Base-by-base conservation (phyloP, 306 rosid genomes). In the Quercus alba region DNA sequence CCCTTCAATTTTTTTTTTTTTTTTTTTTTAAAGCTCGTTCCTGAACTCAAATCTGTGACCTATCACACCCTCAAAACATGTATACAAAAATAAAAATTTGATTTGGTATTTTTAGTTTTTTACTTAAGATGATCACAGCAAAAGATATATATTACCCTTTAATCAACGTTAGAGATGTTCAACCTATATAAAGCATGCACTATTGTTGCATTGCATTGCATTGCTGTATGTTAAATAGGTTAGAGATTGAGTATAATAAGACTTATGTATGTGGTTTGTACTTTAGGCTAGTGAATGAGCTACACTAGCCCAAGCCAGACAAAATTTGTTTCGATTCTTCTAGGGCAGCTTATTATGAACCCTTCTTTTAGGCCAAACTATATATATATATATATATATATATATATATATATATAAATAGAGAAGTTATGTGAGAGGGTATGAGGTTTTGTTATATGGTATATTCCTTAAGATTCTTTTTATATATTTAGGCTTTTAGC, bases 311-410 rank as follows among this genome's bases (percentile, higher is more conserved):
- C 75, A 72, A 73, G 79, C 64, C 57, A 72, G 66, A 77, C 68
- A 67, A 38, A 58, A 58, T 64, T 74, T 75, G 63, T 64, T 55
- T 61, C 26, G n/a, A 7, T 76, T 80, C 62, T 77, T 88, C 70
- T 72, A 77, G 23, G 66, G 15, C 31, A 3, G 46, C 78, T 26
- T 70, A 58, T 52, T 70, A 20, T 41, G 44, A 44, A 33, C 52
- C 64, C 23, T 80, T 77, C 33, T 67, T 77, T 77, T 56, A 44
- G 63, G 58, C 61, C 23, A 4, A 25, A 18, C 35, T 76, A 21
- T 21, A 21, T 21, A 21, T 21, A 21, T 21, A 21, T 21, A 21
- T 21, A 21, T 21, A 5, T 33, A 31, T 31, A 31, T 31, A 31
- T 4, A 31, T 4, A 31, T 31, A 4, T 33, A 5, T 33, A 31